Evolutionary conservation across 1,284 basidiomycete species (phyloP), one percentile per base, ranked within the genome.

Genomic region (Stygiomarasmius scandens): DNA sequence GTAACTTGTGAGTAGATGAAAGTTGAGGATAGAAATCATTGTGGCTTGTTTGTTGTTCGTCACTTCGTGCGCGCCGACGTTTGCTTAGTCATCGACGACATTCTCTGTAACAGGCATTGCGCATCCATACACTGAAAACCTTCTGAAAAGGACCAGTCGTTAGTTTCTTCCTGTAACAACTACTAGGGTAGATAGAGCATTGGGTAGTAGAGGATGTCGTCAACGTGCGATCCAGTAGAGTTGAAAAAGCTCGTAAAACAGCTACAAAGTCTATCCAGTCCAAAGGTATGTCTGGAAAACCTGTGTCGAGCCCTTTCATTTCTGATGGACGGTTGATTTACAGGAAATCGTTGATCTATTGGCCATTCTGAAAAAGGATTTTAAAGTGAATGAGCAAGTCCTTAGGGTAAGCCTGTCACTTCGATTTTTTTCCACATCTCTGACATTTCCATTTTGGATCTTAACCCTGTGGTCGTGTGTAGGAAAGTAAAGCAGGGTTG

Each of bases 401-500:
- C 81, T 98, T 53, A 85, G 95, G 77, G 95, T 96, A 71, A 68
- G 92, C 83, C 64, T 74, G 74, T 66, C 69, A 57, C 66, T 66
- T 64, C 69, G 64, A 24, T 49, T 59, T 69, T 67, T 67, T 65
- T 41, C 43, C 55, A 22, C 24, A 52, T 58, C 54, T 24, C 54
- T 48, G 45, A 47, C 46, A 32, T 51, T 52, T 24, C 56, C 49
- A 52, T 52, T 61, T 41, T 16, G 38, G 38, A 9, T 41, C 58
- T 60, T 59, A 55, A 66, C 63, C 52, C 54, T 61, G 59, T 52
- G 46, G 61, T 49, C 45, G 49, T 23, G 56, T 52, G 34, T 67
- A 93, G 92, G 92, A 93, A 72, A 95, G 93, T 67, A 95, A 93
- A 76, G 93, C 92, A 3, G 96, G 96, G 58, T 79, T 97, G 11